Conservation (phyloP, 2,329 filamentous ascomycete species). For the Aspergillus sp. region DNA sequence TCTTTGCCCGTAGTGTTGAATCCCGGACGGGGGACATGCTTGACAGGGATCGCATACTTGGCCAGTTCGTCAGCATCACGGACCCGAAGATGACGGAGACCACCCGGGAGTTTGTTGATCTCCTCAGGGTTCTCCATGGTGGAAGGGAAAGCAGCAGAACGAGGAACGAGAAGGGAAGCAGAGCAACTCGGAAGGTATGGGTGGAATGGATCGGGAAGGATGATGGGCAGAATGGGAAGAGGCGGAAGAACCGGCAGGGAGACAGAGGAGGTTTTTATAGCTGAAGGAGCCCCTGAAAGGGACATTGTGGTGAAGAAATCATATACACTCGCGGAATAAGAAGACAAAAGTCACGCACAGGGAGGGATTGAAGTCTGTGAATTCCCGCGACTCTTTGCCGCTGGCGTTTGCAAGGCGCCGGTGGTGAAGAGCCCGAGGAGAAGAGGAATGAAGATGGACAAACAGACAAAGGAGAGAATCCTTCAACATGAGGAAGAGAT, state of each 20-base stretch:
- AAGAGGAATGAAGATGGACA: neutral
- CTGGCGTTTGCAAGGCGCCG: slow-evolving; percentile 10
- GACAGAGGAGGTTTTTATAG: slow-evolving; percentile 2
- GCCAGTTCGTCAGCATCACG: slow-evolving; percentile 25
- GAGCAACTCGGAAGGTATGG: neutral
- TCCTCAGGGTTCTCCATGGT: slow-evolving; percentile 22
- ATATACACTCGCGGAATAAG: slow-evolving; percentile 5
- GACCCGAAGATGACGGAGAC: slow-evolving; percentile 23
- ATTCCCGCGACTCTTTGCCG: slow-evolving; percentile 9
- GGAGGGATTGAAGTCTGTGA: slow-evolving; percentile 11
- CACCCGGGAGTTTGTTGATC: slow-evolving; percentile 18
- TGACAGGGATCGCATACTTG: slow-evolving; percentile 33
- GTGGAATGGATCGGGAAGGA: neutral
- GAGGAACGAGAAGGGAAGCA: neutral
- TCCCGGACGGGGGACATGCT: slow-evolving; percentile 47
- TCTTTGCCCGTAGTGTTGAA: slow-evolving; percentile 59
- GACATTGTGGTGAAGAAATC: slow-evolving; percentile 11
- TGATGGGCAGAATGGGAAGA: slow-evolving; percentile 1
- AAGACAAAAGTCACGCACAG: slow-evolving; percentile 14
- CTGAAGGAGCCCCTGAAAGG: neutral
- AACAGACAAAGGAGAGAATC: neutral
- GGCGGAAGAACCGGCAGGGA: neutral
- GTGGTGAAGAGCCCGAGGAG: slow-evolving; percentile 9
- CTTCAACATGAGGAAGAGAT: too few relatives aligned
- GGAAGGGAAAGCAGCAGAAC: slow-evolving; percentile 7